Base-by-base conservation (phyloP, 202 grass and related monocot genomes). In the Bolboschoenoplectus hybrid region DNA sequence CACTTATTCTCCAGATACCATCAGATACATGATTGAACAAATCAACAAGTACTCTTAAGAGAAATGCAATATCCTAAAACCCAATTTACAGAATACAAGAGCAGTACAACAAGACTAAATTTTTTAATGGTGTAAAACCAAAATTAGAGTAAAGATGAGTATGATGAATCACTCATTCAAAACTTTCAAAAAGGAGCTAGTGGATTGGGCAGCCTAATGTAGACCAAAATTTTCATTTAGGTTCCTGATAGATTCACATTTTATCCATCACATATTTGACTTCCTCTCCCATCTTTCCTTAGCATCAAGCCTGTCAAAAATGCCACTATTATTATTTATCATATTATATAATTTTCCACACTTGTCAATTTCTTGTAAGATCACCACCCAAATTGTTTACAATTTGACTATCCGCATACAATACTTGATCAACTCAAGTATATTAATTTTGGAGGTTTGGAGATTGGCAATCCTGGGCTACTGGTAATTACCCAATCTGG, bases 271-370 rank as follows among this genome's bases (percentile, higher is more conserved):
- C 94, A 97, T 97, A 70, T 97, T 97, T 67, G 92, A 89, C 83
- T 97, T 97, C 76, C 90, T 92, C 85, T 97, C 94, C 94, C 94
- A 97, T 74, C 90, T 89, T 87, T 97, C 89, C 86, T 97, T 97
- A 32, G 91, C 61, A 82, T 97, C 94, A 73, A 97, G 92, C 63
- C 94, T 97, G 90, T 47, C 81, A 93, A 60, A 53, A 44, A 76
- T 49, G 80, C 1, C 45, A 34, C 57, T 17, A 61, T 7, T 9
- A 79, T 58, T n/a, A 43, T 17, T 8, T 58, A 41, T 79, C 7
- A 40, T 40, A 60, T n/a, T 58, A 12, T 43, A 52, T 14, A 75
- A 14, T 75, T 52, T 41, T 79, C 14, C 41, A 12, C 34, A 9
- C 1, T 41, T 40, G 35, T 10, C 36, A 58, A 2, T 10, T 26